Evolutionary conservation across 768 basidiomycete species (phyloP), one percentile per base, ranked within the genome.

Genomic region (Flagelloscypha sp.): DNA sequence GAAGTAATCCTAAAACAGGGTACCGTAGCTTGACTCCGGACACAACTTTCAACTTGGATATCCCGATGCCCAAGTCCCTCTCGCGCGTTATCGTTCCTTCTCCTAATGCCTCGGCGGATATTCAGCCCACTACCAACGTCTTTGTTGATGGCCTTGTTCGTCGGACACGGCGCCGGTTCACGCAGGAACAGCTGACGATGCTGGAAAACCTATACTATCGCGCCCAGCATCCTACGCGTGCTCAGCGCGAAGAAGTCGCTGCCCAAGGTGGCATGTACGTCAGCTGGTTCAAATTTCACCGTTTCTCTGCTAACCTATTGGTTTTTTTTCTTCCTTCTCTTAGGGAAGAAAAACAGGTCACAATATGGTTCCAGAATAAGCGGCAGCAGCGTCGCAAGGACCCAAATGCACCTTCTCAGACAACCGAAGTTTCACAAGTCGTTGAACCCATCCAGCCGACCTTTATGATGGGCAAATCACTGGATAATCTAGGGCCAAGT

Each of bases 321-420:
- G 7, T 21, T 24, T 16, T 16, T 9, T 22, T 7, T 34, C 17
- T 35, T 29, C 11, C 27, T 24, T 24, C 19, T 28, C 19, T 12
- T 41, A 79, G 77, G 77, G 76, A 79, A 51, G 63, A 70, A 19
- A 78, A 76, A 46, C 77, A 76, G 1, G 76, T 79, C 35, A 79
- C 80, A n/a, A 78, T 84, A 25, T 86, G 83, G 83, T 84, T 84
- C 53, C 83, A 86, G 57, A 86, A 86, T 54, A 83, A 76, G 56
- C 76, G 83, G 11, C 80, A 84, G 48, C 77, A 56, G 23, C n/a
- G n/a, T n/a, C n/a, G n/a, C n/a, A n/a, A n/a, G 38, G 59, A 31
- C 67, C 65, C 38, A 60, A 57, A 36, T 34, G 37, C 23, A 37
- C 41, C 7, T 23, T 37, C 28, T 21, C 20, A 32, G 16, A 24